These are phyloP conservation scores for Magnusiomyces suaveolens DNA, from an alignment of 1,139 yeast species.

Conservation along the genomic window DNA sequence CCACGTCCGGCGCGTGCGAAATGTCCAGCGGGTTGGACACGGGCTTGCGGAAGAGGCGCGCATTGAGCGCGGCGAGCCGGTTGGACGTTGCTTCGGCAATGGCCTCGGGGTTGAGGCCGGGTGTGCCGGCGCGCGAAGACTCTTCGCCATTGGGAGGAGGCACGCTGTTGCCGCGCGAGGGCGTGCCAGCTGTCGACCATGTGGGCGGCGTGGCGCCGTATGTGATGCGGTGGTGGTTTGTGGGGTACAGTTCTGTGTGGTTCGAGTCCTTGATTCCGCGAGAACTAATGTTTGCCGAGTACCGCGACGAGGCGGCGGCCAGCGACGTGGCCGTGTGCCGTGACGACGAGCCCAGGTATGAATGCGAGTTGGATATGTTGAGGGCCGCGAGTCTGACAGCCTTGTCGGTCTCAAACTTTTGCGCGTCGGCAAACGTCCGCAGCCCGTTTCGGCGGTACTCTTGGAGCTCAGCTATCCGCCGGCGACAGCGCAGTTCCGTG, in stretches of 20 bases:
- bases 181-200: neutral
- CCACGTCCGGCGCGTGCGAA: slow-evolving; percentile 74
- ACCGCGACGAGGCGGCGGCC: slow-evolving; percentile 8
- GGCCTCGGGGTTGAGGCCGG: slow-evolving; percentile 12
- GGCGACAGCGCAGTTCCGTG: slow-evolving; percentile 68
- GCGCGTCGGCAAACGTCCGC: slow-evolving; percentile 72
- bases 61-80: slow-evolving; percentile 9
- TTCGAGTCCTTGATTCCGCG: neutral
- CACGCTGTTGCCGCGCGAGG: neutral
- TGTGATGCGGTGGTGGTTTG: slow-evolving; percentile 3
- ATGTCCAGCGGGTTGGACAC: slow-evolving; percentile 46
- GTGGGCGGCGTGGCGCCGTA: slow-evolving; percentile 2
- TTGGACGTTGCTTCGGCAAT: slow-evolving; percentile 13
- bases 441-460: slow-evolving; percentile 90
- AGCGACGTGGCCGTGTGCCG: slow-evolving; percentile 14
- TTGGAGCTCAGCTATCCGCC: slow-evolving; percentile 79
- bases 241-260: slow-evolving; percentile 3
- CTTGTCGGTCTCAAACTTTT: slow-evolving; percentile 81
- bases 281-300: neutral
- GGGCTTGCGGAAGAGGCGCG: slow-evolving; percentile 23
- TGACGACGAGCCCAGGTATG: neutral
- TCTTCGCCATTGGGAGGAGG: neutral
- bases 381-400: slow-evolving; percentile 33
- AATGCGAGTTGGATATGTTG: slow-evolving; percentile 8
- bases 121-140: neutral